phyloP scores from a whole-genome alignment of 1,284 basidiomycete genomes.

The Hemileia vastatrix region DNA sequence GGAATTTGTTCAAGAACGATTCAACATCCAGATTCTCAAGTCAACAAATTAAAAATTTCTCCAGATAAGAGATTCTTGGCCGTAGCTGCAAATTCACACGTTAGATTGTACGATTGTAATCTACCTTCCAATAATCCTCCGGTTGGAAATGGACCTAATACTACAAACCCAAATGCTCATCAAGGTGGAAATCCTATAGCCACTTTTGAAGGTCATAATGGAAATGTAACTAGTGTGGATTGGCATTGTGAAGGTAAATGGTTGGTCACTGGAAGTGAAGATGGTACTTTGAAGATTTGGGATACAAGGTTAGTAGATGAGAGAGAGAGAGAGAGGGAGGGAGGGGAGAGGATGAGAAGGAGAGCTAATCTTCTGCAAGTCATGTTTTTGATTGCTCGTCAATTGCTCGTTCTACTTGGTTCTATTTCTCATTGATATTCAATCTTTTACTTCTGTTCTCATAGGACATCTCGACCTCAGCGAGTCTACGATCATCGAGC shows the following conservation, averaged over 20 bases:
- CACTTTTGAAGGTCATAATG: slow-evolving; percentile 79
- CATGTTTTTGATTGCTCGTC: too few relatives aligned
- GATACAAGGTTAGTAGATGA: slow-evolving; percentile 66
- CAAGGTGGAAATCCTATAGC: slow-evolving; percentile 53
- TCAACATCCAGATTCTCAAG: slow-evolving; percentile 58
- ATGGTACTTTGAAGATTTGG: slow-evolving; percentile 97
- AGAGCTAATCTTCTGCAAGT: too few relatives aligned
- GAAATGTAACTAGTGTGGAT: slow-evolving; percentile 86
- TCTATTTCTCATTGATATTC: slow-evolving; percentile 2
- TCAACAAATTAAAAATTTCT: slow-evolving; percentile 85
- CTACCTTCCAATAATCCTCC: neutral
- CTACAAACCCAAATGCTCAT: neutral
- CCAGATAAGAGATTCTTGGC: slow-evolving; percentile 87
- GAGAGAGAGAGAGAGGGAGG: too few relatives aligned
- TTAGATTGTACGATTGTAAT: slow-evolving; percentile 69
- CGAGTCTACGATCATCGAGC: slow-evolving; percentile 52
- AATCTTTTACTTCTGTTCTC: slow-evolving; percentile 23
- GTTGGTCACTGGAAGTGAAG: slow-evolving; percentile 94
- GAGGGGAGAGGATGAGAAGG: too few relatives aligned
- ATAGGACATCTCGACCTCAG: slow-evolving; percentile 51
- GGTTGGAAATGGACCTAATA: slow-evolving; percentile 11
- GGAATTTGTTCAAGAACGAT: slow-evolving; percentile 95
- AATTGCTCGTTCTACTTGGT: too few relatives aligned
- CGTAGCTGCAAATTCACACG: slow-evolving; percentile 83
- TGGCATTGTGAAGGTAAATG: slow-evolving; percentile 97